Conservation (phyloP, 352 stramenopile genomes). For the Phytophthora constricta region DNA sequence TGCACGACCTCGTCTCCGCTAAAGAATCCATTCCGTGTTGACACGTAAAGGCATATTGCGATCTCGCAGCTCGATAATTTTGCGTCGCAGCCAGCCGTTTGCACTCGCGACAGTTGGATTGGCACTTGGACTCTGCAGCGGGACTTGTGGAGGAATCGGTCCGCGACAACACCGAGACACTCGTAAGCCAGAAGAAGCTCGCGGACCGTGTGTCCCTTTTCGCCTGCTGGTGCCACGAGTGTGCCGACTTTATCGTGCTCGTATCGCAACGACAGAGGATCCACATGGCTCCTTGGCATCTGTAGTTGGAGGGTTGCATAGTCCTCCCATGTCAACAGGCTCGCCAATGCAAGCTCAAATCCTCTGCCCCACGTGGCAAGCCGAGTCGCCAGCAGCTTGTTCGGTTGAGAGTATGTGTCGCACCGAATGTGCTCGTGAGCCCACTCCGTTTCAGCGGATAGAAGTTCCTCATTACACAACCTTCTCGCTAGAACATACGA, state of each 20-base stretch:
- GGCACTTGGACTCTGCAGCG: conserved; percentile 4
- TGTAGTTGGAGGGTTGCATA: conserved; percentile 9
- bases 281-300: conserved; percentile 16
- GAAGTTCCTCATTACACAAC: conserved; percentile 21
- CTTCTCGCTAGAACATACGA: conserved; percentile 14
- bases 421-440: conserved; percentile 21
- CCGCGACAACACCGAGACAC: background rate
- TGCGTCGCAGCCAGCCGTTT: conserved; percentile 20
- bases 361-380: conserved; percentile 8
- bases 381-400: conserved; percentile 26
- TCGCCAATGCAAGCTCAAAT: too few relatives aligned
- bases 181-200: conserved; percentile 17
- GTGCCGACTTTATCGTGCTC: too few relatives aligned
- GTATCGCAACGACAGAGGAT: conserved; percentile 18
- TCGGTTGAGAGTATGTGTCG: conserved; percentile 19
- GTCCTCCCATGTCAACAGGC: too few relatives aligned
- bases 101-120: conserved; percentile 20
- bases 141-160: conserved; percentile 13
- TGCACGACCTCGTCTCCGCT: background rate
- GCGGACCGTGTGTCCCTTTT: conserved; percentile 12
- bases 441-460: conserved; percentile 1
- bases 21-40: conserved; percentile 30
- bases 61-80: conserved; percentile 9
- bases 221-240: conserved; percentile 24
- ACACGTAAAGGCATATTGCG: conserved; percentile 4